A percentile compares a stretch with the other conserved stretches of the same genome.
phyloP scores from a whole-genome alignment of 1,284 basidiomycete species.

The Filobasidium uniguttulatum region DNA sequence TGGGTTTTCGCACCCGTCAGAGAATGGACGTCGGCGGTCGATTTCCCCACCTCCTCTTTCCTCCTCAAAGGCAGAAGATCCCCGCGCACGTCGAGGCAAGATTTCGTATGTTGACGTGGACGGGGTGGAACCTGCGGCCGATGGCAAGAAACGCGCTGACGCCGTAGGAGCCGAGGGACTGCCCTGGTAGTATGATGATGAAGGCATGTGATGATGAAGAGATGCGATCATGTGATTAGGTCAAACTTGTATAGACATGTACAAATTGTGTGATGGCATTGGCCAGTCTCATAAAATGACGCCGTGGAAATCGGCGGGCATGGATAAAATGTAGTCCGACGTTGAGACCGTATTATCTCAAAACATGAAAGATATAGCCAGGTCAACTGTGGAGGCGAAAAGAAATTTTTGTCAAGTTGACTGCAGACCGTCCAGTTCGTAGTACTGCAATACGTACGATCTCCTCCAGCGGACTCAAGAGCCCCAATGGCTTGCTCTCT shows the following conservation, averaged over 20 bases:
- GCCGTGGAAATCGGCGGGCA: too few species aligned
- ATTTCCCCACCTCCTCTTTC: too few species aligned
- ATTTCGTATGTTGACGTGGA: slow-evolving; percentile 35
- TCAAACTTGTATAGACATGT: too few species aligned
- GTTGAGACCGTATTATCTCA: too few species aligned
- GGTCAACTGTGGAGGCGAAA: not conserved
- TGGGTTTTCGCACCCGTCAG: too few species aligned
- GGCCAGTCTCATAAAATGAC: too few species aligned
- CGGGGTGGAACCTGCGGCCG: slow-evolving; percentile 11
- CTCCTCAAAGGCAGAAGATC: too few species aligned
- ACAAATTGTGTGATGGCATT: too few species aligned
- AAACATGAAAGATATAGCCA: too few species aligned
- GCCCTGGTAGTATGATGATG: not conserved
- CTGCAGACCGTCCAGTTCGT: not conserved
- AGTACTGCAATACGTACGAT: slow-evolving; percentile 29
- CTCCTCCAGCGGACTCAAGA: slow-evolving; percentile 66
- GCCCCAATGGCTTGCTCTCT: slow-evolving; percentile 61
- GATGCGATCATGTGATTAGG: too few species aligned
- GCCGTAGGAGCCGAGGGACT: not conserved
- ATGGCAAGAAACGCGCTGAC: not conserved
- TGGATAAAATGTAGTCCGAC: too few species aligned
- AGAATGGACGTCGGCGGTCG: too few species aligned
- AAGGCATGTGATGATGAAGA: not conserved
- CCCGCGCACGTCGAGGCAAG: slow-evolving; percentile 29
- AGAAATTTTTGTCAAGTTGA: not conserved